These are phyloP conservation scores for Cutaneotrichosporon cyanovorans DNA, from an alignment of 1,284 basidiomycete genomes.

Conservation along the genomic window DNA sequence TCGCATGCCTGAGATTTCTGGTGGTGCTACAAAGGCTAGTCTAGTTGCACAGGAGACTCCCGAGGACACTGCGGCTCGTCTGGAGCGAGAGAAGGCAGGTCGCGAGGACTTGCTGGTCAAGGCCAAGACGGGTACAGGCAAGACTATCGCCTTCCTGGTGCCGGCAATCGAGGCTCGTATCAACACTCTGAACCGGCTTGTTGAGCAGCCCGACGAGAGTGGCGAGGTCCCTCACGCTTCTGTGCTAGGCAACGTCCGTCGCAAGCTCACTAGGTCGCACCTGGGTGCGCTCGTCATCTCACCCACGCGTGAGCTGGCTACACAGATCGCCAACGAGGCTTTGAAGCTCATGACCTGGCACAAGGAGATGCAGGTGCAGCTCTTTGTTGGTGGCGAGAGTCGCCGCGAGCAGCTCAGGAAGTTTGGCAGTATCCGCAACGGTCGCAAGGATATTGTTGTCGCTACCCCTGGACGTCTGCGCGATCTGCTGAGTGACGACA, in stretches of 20 bases:
- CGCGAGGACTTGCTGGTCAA: conserved; percentile 40
- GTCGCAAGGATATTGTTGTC: conserved; percentile 77
- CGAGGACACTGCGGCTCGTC: conserved; percentile 11
- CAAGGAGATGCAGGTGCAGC: conserved; percentile 59
- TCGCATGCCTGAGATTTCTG: conserved; percentile 50
- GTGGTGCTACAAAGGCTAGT: conserved; percentile 18
- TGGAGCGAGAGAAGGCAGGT: conserved; percentile 16
- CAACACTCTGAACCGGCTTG: conserved; percentile 31
- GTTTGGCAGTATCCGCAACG: conserved; percentile 58
- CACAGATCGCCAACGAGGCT: conserved; percentile 86
- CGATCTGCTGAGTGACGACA: conserved; percentile 65
- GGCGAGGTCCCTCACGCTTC: conserved; percentile 16
- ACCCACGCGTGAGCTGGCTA: conserved; percentile 89
- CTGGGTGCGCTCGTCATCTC: conserved; percentile 80
- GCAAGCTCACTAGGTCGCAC: conserved; percentile 47
- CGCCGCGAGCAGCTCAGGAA: conserved; percentile 48
- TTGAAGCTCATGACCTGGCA: conserved; percentile 61
- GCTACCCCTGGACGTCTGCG: conserved; percentile 84
- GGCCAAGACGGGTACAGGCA: conserved; percentile 90
- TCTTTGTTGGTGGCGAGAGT: conserved; percentile 76
- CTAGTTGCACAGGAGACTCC: conserved; percentile 7
- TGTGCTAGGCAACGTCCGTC: conserved; percentile 8
- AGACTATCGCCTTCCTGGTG: conserved; percentile 80
- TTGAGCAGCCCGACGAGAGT: conserved; percentile 16
- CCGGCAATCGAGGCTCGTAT: conserved; percentile 75